Evolutionary conservation across 2,329 filamentous ascomycete species (phyloP), one percentile per base, ranked within the genome.

Genomic region (Thielaviopsis ethacetica): DNA sequence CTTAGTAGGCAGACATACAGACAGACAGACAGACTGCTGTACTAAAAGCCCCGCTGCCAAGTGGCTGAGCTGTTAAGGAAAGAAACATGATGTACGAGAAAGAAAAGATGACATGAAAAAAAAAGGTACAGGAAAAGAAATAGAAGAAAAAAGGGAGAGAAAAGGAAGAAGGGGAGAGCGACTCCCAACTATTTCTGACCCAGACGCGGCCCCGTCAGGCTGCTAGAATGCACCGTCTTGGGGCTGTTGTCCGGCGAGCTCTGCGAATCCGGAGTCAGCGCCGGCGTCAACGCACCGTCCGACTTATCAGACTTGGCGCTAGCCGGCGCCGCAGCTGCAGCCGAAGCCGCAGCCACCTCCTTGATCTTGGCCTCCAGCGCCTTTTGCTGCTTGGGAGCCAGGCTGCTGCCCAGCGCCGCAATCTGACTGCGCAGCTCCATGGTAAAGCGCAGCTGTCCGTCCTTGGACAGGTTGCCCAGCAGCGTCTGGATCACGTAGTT

Each of bases 401-500:
- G 81, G 62, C 75, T 80, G 67, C 81, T 84, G 71, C 84, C 86
- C 34, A 88, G 69, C 38, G 73, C 71, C 38, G 74, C 71, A 56
- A 88, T 76, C 62, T 84, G 76, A 1, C 80, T 77, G 65, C 78
- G 79, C 70, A 89, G 80, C 59, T 83, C 76, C 56, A 82, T 78
- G 5, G 83, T 73, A 59, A 91, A 78, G 3, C 72, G 68, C 30
- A 78, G 75, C 47, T 76, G 76, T 63, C 88, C 84, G 0, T 71
- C 69, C 2, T 79, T 82, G 49, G 82, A 74, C 3, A 89, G 74
- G 63, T 79, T 73, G 7, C 73, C 76, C 38, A 95, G 75, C 5
- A 96, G 77, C 73, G 91, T 95, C 73, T 96, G 91, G 62, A 97
- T 86, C 5, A 97, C 91, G 68, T 97, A 98, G 70, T 98, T 98